These are phyloP conservation scores for Fusarium sp. DNA, from an alignment of 2,329 filamentous ascomycete species.

Conservation along the genomic window DNA sequence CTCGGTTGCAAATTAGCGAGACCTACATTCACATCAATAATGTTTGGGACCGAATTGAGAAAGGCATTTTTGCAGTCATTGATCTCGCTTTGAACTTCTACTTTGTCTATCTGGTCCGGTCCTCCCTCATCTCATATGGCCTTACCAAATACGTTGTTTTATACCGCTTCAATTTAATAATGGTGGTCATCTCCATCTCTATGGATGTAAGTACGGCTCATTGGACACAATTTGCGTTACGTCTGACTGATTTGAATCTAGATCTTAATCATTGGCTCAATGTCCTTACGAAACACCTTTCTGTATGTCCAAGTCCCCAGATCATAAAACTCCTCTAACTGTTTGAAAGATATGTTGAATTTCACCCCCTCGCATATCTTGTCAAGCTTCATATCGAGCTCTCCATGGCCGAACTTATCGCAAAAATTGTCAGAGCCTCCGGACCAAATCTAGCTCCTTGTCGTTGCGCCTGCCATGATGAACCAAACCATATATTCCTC, in stretches of 20 bases:
- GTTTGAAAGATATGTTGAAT: constrained; percentile 40
- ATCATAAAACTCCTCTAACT: background rate
- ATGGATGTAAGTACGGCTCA: constrained; percentile 44
- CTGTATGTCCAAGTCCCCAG: constrained; percentile 24
- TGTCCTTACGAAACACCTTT: constrained; percentile 43
- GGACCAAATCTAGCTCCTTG: constrained; percentile 32
- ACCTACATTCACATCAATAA: constrained; percentile 58
- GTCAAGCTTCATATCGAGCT: constrained; percentile 47
- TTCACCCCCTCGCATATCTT: constrained; percentile 46
- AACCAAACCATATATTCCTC: constrained; percentile 20
- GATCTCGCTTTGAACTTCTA: constrained; percentile 61
- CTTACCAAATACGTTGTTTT: constrained; percentile 62
- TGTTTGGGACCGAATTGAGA: constrained; percentile 63
- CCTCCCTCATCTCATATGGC: constrained; percentile 60
- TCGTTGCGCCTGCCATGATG: constrained; percentile 40
- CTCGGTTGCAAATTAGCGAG: constrained; percentile 55
- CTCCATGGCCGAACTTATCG: constrained; percentile 46
- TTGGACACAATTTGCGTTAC: background rate
- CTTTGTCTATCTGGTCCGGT: constrained; percentile 59
- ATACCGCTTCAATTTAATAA: constrained; percentile 52
- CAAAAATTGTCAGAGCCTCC: constrained; percentile 44
- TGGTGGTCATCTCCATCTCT: constrained; percentile 48
- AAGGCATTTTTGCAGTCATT: constrained; percentile 59
- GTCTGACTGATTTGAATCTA: constrained; percentile 15
- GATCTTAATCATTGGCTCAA: constrained; percentile 43